Evolutionary conservation across 2,329 filamentous ascomycete genomes (phyloP), one percentile per base, ranked within the genome.

Genomic region (Rhytidhysteron rufulum): DNA sequence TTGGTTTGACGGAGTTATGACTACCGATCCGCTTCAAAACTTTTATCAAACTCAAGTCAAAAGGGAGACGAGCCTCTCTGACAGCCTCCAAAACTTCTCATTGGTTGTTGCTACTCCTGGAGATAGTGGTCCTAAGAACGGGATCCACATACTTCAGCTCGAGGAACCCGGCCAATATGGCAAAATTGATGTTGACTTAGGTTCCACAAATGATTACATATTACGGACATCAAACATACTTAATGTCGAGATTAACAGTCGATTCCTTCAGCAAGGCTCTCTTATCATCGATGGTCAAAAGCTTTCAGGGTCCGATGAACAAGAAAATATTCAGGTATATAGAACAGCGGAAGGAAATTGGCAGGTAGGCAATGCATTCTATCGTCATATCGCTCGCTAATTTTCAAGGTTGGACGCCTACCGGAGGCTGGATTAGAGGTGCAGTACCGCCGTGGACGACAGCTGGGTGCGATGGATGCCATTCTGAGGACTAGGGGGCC

Each of bases 1-100:
- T 53, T 80, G 70, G 66, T 79, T 72, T 58, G 71, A 78, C 30
- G 74, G 71, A 2, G 63, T 78, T 6, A 74, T 80, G 70, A 77
- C 74, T 4, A 79, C 76, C 2, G 46, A 62, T 13, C 54, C 64
- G 19, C 56, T 82, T 21, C 54, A 66, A 13, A 49, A 65, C 3
- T 80, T 80, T 52, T 78, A 78, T 40, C 58, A 72, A 16, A 51
- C 55, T 7, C 55, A 64, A 13, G 44, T 57, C 0, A 42, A 32
- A 19, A 54, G 35, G 10, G 41, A 43, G 5, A 49, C 50, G 3
- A 33, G 33, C 0, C 27, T 59, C 1, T 56, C 55, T 0, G 43
- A 57, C 24, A 43, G 46, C 4, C 24, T 63, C 17, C 31, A 53
- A 9, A 51, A 62, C 0, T 80, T 80, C 50, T 67, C 57, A 4